Conservation (phyloP, 2,329 filamentous ascomycete species). For the Ophiocordyceps camponoti-saundersi region DNA sequence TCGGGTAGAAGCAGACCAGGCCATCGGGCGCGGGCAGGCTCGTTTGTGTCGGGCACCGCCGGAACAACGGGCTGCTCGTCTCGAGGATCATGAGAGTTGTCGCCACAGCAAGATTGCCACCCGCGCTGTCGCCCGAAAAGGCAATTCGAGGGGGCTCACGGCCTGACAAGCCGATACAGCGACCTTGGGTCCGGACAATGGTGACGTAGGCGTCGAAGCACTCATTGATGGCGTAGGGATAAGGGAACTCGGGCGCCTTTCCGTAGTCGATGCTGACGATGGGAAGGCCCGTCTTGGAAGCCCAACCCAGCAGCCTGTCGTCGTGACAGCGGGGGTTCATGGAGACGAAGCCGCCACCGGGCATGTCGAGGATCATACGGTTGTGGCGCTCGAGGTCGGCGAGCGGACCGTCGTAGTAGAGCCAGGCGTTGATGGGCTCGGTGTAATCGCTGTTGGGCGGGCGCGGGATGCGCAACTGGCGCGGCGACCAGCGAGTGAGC, state of each 20-base stretch:
- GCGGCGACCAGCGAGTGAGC: slow-evolving; percentile 64
- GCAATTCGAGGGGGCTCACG: slow-evolving; percentile 21
- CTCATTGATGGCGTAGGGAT: slow-evolving; percentile 30
- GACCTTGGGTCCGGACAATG: slow-evolving; percentile 17
- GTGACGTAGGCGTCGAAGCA: slow-evolving; percentile 28
- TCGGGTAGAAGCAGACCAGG: slow-evolving; percentile 73
- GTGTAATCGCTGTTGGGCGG: slow-evolving; percentile 66
- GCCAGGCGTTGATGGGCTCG: slow-evolving; percentile 70
- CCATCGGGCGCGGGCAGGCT: slow-evolving; percentile 62
- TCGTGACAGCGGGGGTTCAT: slow-evolving; percentile 94
- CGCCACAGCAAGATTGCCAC: slow-evolving; percentile 38
- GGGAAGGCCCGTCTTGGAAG: slow-evolving; percentile 72
- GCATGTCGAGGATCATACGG: slow-evolving; percentile 73
- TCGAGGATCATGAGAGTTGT: slow-evolving; percentile 83
- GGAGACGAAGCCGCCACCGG: slow-evolving; percentile 87
- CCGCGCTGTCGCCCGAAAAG: slow-evolving; percentile 30
- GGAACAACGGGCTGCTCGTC: slow-evolving; percentile 31
- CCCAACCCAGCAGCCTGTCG: slow-evolving; percentile 87
- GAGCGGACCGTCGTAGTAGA: slow-evolving; percentile 85
- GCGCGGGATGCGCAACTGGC: slow-evolving; percentile 69
- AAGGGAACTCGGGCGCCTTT: slow-evolving; percentile 33
- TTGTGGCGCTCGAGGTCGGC: slow-evolving; percentile 60
- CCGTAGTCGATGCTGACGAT: slow-evolving; percentile 78
- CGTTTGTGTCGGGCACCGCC: slow-evolving; percentile 17
- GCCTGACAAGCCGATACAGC: slow-evolving; percentile 27